A percentile compares a stretch with the other conserved stretches of the same genome.
Conservation (phyloP, 2,329 filamentous ascomycete genomes). For the Aspergillus transmontanensis region DNA sequence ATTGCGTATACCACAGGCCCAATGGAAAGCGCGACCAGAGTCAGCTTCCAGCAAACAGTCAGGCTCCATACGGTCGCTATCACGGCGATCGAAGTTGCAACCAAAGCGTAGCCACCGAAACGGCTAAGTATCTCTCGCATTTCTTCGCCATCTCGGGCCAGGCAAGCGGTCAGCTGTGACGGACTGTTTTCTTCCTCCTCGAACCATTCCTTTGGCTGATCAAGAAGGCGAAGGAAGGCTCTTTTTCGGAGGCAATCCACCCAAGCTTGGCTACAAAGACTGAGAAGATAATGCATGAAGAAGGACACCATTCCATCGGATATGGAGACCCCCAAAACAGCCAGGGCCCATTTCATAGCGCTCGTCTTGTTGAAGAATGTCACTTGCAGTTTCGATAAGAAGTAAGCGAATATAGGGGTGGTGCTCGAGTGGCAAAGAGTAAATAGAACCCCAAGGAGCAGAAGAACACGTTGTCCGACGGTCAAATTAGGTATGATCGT, state of each 20-base stretch:
- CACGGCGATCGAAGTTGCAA: conserved; percentile 66
- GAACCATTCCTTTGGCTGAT: conserved; percentile 80
- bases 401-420: conserved; percentile 74
- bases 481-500: conserved; percentile 72
- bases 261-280: conserved; percentile 74
- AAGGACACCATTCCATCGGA: conserved; percentile 68
- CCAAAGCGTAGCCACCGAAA: conserved; percentile 71
- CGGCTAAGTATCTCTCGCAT: conserved; percentile 80
- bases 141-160: conserved; percentile 84
- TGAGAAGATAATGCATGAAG: conserved; percentile 69
- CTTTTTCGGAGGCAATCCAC: conserved; percentile 69
- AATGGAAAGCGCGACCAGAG: conserved; percentile 71
- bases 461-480: conserved; percentile 51
- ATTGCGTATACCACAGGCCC: conserved; percentile 68
- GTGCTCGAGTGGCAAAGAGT: conserved; percentile 66
- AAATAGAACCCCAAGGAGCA: conserved; percentile 63
- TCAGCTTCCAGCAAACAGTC: conserved; percentile 75
- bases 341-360: conserved; percentile 66
- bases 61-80: conserved; percentile 77
- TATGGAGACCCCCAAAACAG: conserved; percentile 68
- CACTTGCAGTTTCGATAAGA: conserved; percentile 71
- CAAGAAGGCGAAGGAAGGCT: conserved; percentile 69
- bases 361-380: conserved; percentile 66
- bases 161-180: conserved; percentile 65
- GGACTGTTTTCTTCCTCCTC: conserved; percentile 66